Evolutionary conservation across 331 rosid genomes (phyloP), one percentile per base, ranked within the genome.

Genomic region (Prunus yedoensis): DNA sequence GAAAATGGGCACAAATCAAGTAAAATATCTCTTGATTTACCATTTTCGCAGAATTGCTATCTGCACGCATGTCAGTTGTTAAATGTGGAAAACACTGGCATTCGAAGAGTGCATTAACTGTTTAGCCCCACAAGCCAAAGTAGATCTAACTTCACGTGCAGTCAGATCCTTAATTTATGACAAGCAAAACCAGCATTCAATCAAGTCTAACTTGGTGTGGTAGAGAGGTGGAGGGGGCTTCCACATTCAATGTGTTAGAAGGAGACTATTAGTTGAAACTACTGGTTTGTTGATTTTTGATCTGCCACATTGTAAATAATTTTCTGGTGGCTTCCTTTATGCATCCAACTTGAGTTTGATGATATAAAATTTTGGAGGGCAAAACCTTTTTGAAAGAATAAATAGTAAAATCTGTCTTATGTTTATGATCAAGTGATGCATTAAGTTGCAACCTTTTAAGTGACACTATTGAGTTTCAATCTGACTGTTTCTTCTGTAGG

Each of bases 401-500:
- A 38, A 5, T 38, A 38, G 9, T 6, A 38, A 38, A 35, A 38
- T 38, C 9, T 38, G 43, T 38, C 43, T 38, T 38, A 6, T 1
- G 43, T 38, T 38, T 27, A 27, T 0, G 41, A 60, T 60, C 65
- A 60, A 12, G 65, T 70, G 43, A n/a, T 70, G 62, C 78, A 52
- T 32, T 30, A 2, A 32, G 23, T 16, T 38, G 53, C 25, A 51
- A 20, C 16, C 32, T 25, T 27, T 68, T 21, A 71, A 52, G 35
- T 67, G 74, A 10, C 47, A 5, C 18, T 6, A 2, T 68, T 57
- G 6, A 28, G 59, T 17, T 17, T 23, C 21, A 46, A 32, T n/a
- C 57, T 30, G 6, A 21, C 0, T 58, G 52, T 38, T 12, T 38
- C 20, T 70, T 56, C 66, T 75, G 79, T 86, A 94, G 99, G 99